phyloP scores from a whole-genome alignment of 257 asterid genomes.

The Primulina eburnea region DNA sequence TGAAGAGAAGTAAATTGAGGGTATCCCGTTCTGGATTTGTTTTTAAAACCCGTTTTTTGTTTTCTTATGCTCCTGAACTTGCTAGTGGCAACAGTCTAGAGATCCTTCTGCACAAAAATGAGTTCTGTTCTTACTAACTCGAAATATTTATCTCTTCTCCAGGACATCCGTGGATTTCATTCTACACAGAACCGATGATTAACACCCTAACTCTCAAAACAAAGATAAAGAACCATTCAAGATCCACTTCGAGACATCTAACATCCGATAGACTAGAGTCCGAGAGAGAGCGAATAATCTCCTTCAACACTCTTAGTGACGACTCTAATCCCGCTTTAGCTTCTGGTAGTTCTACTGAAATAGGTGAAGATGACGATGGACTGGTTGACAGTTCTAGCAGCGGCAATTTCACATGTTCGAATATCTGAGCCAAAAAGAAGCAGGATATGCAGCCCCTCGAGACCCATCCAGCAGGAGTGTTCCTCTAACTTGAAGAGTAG shows the following conservation, averaged over 20 bases:
- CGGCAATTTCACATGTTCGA: constrained; percentile 60
- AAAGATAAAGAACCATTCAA: constrained; percentile 30
- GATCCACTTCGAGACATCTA: constrained; percentile 40
- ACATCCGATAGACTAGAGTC: constrained; percentile 42
- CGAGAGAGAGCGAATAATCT: constrained; percentile 47
- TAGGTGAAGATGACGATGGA: constrained; percentile 43
- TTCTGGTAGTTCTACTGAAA: constrained; percentile 33
- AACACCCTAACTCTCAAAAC: constrained; percentile 33
- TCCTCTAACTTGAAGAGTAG: constrained; percentile 63
- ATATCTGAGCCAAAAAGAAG: constrained; percentile 82
- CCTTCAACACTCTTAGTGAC: constrained; percentile 44
- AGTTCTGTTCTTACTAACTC: not conserved
- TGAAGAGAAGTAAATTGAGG: too few relatives aligned
- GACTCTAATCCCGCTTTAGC: constrained; percentile 36
- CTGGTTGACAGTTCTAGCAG: constrained; percentile 63
- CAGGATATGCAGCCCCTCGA: constrained; percentile 62
- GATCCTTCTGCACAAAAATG: not conserved
- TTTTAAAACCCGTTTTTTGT: not conserved
- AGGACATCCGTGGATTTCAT: constrained; percentile 72
- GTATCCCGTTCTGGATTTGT: not conserved
- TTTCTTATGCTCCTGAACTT: not conserved
- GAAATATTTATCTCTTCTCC: constrained; percentile 7
- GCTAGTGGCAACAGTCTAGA: not conserved
- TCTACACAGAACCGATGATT: constrained; percentile 39
- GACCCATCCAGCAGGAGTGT: constrained; percentile 52